These are phyloP conservation scores for Amanita muscaria DNA, from an alignment of 768 basidiomycete genomes.

Conservation along the genomic window DNA sequence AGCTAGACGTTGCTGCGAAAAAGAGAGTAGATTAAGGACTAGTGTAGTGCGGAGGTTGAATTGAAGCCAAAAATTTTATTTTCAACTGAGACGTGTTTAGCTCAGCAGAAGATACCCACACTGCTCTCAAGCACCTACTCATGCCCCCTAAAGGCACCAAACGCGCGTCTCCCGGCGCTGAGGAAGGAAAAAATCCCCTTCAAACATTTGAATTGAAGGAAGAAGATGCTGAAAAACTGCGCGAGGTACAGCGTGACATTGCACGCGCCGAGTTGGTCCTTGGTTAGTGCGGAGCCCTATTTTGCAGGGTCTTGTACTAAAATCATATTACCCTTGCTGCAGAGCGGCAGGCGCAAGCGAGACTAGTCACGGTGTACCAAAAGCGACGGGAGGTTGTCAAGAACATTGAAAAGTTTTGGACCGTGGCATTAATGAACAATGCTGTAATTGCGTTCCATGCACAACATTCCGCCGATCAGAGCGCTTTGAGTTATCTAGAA, in stretches of 20 bases:
- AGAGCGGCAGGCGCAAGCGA: constrained; percentile 60
- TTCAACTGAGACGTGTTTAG: constrained; percentile 12
- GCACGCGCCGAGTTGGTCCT: constrained; percentile 63
- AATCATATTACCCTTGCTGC: constrained; percentile 8
- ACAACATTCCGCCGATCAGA: constrained; percentile 69
- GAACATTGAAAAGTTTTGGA: constrained; percentile 74
- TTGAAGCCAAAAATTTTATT: constrained; percentile 19
- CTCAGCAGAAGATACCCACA: constrained; percentile 12
- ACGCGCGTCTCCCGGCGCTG: constrained; percentile 74
- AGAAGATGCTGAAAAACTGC: constrained; percentile 63
- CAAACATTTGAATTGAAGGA: constrained; percentile 60
- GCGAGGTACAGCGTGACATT: constrained; percentile 57
- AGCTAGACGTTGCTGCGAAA: constrained; percentile 56
- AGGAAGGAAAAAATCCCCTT: constrained; percentile 63
- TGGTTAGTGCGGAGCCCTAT: constrained; percentile 37
- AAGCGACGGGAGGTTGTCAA: constrained; percentile 61
- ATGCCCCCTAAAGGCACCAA: constrained; percentile 48
- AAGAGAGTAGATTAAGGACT: constrained; percentile 59
- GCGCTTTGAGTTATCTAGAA: constrained; percentile 76
- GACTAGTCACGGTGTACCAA: constrained; percentile 54
- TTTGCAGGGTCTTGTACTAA: constrained; percentile 4
- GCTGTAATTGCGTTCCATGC: constrained; percentile 50
- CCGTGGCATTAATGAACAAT: constrained; percentile 76
- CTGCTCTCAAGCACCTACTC: constrained; percentile 11
- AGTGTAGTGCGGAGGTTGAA: constrained; percentile 19